phyloP scores from a whole-genome alignment of 352 stramenopile species.

The Pythium pectinolyticum region DNA sequence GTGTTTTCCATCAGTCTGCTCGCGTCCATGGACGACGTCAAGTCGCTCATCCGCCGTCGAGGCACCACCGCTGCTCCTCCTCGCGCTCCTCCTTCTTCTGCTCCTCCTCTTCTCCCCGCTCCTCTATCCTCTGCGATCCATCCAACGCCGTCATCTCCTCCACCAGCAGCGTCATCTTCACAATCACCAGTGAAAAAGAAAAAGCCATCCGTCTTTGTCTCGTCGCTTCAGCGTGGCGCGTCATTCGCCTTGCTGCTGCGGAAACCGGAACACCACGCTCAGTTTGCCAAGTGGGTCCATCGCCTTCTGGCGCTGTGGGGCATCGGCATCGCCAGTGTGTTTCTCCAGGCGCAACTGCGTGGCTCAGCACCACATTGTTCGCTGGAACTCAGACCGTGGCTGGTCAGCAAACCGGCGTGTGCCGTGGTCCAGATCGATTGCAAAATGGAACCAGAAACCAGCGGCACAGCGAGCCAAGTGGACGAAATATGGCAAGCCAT shows the following conservation, averaged over 20 bases:
- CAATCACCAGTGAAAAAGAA: too few relatives aligned
- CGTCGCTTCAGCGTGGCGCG: too few relatives aligned
- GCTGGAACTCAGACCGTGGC: slow-evolving; percentile 36
- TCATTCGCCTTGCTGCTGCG: too few relatives aligned
- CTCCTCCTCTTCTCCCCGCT: too few relatives aligned
- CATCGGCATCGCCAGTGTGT: slow-evolving; percentile 17
- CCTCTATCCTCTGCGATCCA: too few relatives aligned
- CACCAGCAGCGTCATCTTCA: too few relatives aligned
- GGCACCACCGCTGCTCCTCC: too few relatives aligned
- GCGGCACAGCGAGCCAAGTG: neutral
- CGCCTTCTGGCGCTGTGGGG: slow-evolving; percentile 20
- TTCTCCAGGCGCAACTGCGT: slow-evolving; percentile 18
- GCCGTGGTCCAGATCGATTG: slow-evolving; percentile 27
- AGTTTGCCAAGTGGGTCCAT: slow-evolving; percentile 2
- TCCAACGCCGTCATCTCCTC: too few relatives aligned
- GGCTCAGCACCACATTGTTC: slow-evolving; percentile 14
- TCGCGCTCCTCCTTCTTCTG: too few relatives aligned
- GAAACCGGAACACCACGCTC: too few relatives aligned
- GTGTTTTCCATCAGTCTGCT: slow-evolving; percentile 3
- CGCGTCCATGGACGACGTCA: slow-evolving; percentile 1
- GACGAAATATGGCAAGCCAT: neutral
- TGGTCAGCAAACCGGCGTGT: slow-evolving; percentile 26
- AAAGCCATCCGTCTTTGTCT: too few relatives aligned
- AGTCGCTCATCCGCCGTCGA: neutral
- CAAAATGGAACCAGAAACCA: too few relatives aligned